Conservation (phyloP, 768 basidiomycete genomes). For the Phlebiopsis gigantea region DNA sequence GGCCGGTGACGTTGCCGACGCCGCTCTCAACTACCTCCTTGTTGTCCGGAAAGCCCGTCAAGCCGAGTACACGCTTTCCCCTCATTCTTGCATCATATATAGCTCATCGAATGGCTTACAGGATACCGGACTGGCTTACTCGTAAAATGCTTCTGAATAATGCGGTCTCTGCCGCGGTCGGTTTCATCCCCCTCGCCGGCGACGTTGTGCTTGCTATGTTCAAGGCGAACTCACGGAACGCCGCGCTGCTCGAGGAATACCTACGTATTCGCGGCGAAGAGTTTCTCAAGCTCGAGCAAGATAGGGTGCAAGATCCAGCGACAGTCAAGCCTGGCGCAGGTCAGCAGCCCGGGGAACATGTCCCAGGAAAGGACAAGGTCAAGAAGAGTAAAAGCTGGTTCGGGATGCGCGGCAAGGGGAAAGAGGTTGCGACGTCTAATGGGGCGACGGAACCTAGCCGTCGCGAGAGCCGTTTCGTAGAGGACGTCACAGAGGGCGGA, state of each 20-base stretch:
- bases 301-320: slow-evolving; percentile 31
- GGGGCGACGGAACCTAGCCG: not conserved
- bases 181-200: slow-evolving; percentile 67
- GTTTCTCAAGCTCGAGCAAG: slow-evolving; percentile 47
- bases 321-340: slow-evolving; percentile 56
- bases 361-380: slow-evolving; percentile 18
- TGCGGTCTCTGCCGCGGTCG: slow-evolving; percentile 57
- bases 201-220: slow-evolving; percentile 71
- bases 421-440: not conserved
- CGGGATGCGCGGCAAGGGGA: slow-evolving; percentile 16
- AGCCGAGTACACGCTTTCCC: slow-evolving; percentile 47
- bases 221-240: slow-evolving; percentile 90
- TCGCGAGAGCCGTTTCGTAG: slow-evolving; percentile 7
- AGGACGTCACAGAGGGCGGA: slow-evolving; percentile 1
- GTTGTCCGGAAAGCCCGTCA: slow-evolving; percentile 71
- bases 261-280: slow-evolving; percentile 74
- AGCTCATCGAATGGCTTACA: slow-evolving; percentile 12
- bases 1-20: slow-evolving; percentile 62
- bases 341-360: slow-evolving; percentile 31
- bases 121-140: slow-evolving; percentile 57
- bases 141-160: slow-evolving; percentile 76
- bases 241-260: slow-evolving; percentile 79
- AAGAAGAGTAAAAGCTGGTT: slow-evolving; percentile 13
- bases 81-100: not conserved
- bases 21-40: slow-evolving; percentile 65